Evolutionary conservation across 768 basidiomycete species (phyloP), one percentile per base, ranked within the genome.

Genomic region (Xanthoconium stramineum): DNA sequence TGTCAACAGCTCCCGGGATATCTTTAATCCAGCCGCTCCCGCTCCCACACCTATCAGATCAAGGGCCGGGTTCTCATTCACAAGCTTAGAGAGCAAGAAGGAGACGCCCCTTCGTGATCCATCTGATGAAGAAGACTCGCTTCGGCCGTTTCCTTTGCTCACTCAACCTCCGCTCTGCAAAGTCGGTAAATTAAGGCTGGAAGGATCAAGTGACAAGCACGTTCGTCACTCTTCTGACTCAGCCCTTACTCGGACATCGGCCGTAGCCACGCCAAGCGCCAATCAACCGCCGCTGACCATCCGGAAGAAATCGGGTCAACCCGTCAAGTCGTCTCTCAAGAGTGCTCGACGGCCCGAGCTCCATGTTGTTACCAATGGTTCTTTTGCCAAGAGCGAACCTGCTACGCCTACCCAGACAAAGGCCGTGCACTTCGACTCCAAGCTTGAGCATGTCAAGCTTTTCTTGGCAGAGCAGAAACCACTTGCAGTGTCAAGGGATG

Each of bases 401-500:
- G 78, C 75, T 3, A 94, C 94, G 3, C 95, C 95, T 0, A 85
- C 81, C 6, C 78, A 78, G 38, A 75, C 82, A 60, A 95, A 97
- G 70, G 86, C 84, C 28, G 96, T 99, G 10, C 93, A 97, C 66
- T 99, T 99, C 58, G 91, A 96, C 73, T 70, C 86, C 6, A 84
- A 94, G 67, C 82, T 98, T 51, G 96, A 97, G 71, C 91, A 93
- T 53, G 91, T 98, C 59, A 95, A 95, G 73, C 81, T 95, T 46
- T 98, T 98, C 77, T 78, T 95, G 54, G 87, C 95, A 13, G 91
- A 94, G 73, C 96, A 98, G 73, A 94, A 94, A 68, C 96, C 96
- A 6, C 80, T 91, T 9, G 94, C 95, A 1, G 96, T 99, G 17
- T 91, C 88, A 13, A 83, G 96, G 45, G 88, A 92, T 61, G 94